Percentiles rank a stretch among this genome's conserved stretches.
phyloP scores from a whole-genome alignment of 306 rosid species.

The Corylus avellana region DNA sequence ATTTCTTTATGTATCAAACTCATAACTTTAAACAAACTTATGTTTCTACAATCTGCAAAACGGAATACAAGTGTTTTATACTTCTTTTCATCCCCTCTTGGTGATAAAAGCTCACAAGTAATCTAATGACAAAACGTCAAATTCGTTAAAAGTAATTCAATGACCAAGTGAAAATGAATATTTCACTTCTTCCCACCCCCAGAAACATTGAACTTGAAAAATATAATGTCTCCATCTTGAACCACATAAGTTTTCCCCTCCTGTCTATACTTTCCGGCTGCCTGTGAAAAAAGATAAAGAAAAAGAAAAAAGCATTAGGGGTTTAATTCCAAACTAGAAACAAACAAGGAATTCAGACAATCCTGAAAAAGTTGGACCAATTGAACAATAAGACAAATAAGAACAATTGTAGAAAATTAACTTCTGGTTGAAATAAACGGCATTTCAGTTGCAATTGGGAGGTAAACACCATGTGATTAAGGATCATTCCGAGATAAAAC shows the following conservation, averaged over 20 bases:
- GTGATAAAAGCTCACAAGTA: background rate
- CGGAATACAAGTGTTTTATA: background rate
- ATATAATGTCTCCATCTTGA: constrained; percentile 89
- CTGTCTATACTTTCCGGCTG: constrained; percentile 9
- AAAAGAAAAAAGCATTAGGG: constrained; percentile 10
- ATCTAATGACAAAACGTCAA: background rate
- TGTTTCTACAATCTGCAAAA: background rate
- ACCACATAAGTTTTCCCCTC: constrained; percentile 95
- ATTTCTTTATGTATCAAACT: background rate
- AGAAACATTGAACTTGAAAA: constrained; percentile 94
- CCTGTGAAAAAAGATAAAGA: constrained; percentile 38
- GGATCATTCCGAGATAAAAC: background rate
- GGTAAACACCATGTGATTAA: background rate
- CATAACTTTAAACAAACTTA: background rate
- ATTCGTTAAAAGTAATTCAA: background rate
- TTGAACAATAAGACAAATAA: background rate
- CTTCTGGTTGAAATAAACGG: background rate
- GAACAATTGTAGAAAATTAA: background rate
- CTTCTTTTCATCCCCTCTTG: background rate
- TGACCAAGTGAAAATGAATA: background rate
- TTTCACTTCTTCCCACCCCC: constrained; percentile 95
- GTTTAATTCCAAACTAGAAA: background rate
- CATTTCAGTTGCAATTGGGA: background rate
- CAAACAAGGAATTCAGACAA: background rate
- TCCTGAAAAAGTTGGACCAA: background rate